Conservation (phyloP, 441 rosid genomes). For the Iberis amara region DNA sequence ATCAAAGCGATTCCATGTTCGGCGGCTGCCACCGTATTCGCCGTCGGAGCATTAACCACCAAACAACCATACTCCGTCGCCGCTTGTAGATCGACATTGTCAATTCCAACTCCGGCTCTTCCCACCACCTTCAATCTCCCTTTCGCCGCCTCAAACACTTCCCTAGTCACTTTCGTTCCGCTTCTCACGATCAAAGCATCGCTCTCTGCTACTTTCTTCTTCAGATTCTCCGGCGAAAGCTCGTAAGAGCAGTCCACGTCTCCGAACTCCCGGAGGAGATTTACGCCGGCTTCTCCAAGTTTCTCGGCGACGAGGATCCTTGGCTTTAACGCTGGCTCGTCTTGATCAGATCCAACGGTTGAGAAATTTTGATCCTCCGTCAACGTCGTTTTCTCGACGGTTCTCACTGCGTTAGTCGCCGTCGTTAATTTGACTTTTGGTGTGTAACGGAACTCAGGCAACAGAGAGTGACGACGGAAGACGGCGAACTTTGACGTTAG, state of each 20-base stretch:
- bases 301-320: conserved; percentile 58
- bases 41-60: conserved; percentile 68
- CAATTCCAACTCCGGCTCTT: conserved; percentile 69
- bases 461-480: conserved; percentile 21
- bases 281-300: conserved; percentile 55
- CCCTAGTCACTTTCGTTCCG: conserved; percentile 62
- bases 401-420: conserved; percentile 21
- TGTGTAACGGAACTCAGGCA: conserved; percentile 23
- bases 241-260: conserved; percentile 52
- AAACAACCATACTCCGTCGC: conserved; percentile 59
- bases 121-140: conserved; percentile 59
- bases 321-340: conserved; percentile 24
- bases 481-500: conserved; percentile 9
- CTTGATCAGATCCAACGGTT: conserved; percentile 25
- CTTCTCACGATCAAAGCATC: conserved; percentile 68
- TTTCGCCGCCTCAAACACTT: conserved; percentile 54
- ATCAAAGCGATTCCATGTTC: conserved; percentile 67
- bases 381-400: conserved; percentile 27
- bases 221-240: conserved; percentile 42
- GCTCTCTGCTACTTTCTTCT: conserved; percentile 40
- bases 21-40: conserved; percentile 64
- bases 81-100: conserved; percentile 62
- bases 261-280: conserved; percentile 40
- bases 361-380: conserved; percentile 13
- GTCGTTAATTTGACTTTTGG: conserved; percentile 24